Evolutionary conservation across 2,329 filamentous ascomycete genomes (phyloP).

Genomic region (Sclerotinia borealis): DNA sequence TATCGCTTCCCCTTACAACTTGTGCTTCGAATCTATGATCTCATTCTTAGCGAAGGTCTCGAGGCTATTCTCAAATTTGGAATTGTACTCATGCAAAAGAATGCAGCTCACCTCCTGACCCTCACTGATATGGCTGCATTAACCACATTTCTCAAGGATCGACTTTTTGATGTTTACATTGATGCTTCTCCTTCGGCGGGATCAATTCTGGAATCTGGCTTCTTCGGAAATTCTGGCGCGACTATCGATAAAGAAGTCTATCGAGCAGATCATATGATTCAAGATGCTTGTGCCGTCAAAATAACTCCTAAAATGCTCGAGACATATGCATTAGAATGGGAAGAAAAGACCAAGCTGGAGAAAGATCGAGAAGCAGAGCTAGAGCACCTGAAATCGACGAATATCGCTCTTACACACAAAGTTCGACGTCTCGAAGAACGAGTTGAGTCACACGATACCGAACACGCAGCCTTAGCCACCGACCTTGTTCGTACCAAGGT

Average conservation of each 20-base stretch:
- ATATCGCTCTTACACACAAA: constrained; percentile 61
- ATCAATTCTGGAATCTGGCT: constrained; percentile 90
- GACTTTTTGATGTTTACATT: constrained; percentile 93
- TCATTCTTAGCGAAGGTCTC: constrained; percentile 88
- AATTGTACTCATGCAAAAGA: constrained; percentile 94
- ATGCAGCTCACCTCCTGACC: constrained; percentile 65
- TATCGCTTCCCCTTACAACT: constrained; percentile 96
- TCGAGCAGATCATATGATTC: constrained; percentile 85
- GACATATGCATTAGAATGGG: constrained; percentile 80
- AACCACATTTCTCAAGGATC: constrained; percentile 87
- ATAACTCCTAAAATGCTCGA: constrained; percentile 78
- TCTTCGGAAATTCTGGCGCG: constrained; percentile 90
- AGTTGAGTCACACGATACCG: constrained; percentile 78
- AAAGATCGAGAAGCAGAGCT: constrained; percentile 79
- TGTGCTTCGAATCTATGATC: constrained; percentile 91
- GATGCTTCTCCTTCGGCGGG: constrained; percentile 88
- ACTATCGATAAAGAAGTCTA: constrained; percentile 93
- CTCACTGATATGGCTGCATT: constrained; percentile 91
- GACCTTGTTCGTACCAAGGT: constrained; percentile 90
- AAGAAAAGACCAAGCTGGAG: constrained; percentile 78
- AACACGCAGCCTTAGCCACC: constrained; percentile 86
- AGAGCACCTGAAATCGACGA: constrained; percentile 62
- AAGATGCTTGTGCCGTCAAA: constrained; percentile 83
- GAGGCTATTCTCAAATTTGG: constrained; percentile 93
- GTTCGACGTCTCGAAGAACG: constrained; percentile 84